phyloP scores from a whole-genome alignment of 192 early-diverging fungal species.

The Podila horticola region DNA sequence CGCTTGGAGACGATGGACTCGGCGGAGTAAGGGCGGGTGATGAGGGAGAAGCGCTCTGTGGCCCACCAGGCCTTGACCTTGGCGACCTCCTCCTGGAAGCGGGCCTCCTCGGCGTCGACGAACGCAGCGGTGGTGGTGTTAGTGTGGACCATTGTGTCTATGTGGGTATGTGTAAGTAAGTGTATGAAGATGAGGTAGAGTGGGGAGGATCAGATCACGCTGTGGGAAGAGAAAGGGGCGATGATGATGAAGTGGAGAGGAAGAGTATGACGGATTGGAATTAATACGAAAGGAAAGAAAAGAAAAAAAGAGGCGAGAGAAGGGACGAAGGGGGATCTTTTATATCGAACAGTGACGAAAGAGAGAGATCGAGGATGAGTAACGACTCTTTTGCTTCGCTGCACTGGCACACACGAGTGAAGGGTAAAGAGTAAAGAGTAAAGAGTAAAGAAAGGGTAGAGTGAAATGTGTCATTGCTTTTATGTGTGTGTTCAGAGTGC shows the following conservation, averaged over 20 bases:
- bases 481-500: no score
- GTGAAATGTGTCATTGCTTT: conserved; percentile 4
- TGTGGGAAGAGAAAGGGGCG: not conserved
- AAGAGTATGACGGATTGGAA: not conserved
- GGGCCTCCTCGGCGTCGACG: conserved; percentile 71
- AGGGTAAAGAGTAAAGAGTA: not conserved
- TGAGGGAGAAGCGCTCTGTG: conserved; percentile 81
- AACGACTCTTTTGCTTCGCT: not conserved
- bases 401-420: not conserved
- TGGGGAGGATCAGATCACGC: not conserved
- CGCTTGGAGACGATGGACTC: conserved; percentile 91
- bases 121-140: conserved; percentile 51
- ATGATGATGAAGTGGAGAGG: not conserved
- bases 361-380: not conserved
- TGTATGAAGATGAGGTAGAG: not conserved
- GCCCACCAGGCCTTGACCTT: conserved; percentile 92
- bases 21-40: conserved; percentile 87
- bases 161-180: not conserved
- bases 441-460: not conserved
- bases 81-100: conserved; percentile 82
- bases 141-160: conserved; percentile 41
- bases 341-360: not conserved
- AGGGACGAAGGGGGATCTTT: not conserved
- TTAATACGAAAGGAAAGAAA: not conserved
- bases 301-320: not conserved